Evolutionary conservation across 208 protist species (phyloP).

Genomic region (Herpetomonas tarakana): DNA sequence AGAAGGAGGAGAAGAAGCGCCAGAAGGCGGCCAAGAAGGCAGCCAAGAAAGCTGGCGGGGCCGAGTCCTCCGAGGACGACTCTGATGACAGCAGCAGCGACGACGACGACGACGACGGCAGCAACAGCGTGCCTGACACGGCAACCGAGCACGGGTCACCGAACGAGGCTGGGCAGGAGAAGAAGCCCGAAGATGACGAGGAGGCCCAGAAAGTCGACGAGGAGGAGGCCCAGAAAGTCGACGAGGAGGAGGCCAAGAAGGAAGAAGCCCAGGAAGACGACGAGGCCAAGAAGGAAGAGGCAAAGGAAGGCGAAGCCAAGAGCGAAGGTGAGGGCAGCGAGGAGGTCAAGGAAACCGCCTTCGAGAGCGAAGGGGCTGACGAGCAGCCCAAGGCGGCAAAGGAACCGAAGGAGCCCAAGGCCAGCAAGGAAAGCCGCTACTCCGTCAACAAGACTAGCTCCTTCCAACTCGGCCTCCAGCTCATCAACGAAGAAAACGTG

Average conservation of each 20-base stretch:
- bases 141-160: neutral
- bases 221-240: neutral
- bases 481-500: constrained; percentile 41
- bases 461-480: constrained; percentile 33
- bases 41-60: constrained; percentile 10
- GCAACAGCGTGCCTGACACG: neutral
- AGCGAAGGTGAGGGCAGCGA: constrained; percentile 8
- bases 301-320: neutral
- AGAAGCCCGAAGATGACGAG: neutral
- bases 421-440: constrained; percentile 9
- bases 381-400: constrained; percentile 3
- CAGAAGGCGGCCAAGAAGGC: constrained; percentile 20
- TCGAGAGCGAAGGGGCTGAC: constrained; percentile 3
- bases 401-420: constrained; percentile 5
- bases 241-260: constrained; percentile 2
- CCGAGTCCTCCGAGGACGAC: constrained; percentile 10
- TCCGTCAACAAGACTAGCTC: constrained; percentile 25
- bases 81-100: constrained; percentile 16
- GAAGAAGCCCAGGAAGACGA: constrained; percentile 5
- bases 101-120: constrained; percentile 1
- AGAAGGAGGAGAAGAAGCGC: constrained; percentile 18
- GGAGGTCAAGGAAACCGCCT: neutral
- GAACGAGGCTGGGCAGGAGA: neutral
- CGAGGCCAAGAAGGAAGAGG: constrained; percentile 2
- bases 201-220: constrained; percentile 2